phyloP scores from a whole-genome alignment of 2,329 filamentous ascomycete genomes.

The Chaetomiaceae sp. region DNA sequence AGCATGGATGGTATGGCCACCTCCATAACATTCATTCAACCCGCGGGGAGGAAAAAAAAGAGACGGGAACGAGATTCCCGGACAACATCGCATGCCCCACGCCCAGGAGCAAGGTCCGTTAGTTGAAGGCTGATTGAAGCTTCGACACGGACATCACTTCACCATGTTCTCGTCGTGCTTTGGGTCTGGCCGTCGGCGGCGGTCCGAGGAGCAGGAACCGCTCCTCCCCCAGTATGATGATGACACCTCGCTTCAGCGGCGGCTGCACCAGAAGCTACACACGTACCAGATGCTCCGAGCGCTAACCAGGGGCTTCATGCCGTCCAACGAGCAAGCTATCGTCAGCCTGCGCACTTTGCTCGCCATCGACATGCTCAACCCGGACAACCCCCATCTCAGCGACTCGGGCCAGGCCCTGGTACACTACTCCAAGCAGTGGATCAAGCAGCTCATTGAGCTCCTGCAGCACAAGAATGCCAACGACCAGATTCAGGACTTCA shows the following conservation, averaged over 20 bases:
- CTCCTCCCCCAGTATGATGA: conserved; percentile 79
- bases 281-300: conserved; percentile 88
- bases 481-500: conserved; percentile 86
- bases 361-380: conserved; percentile 72
- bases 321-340: conserved; percentile 79
- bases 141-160: neutral
- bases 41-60: no score
- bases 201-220: conserved; percentile 64
- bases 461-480: conserved; percentile 74
- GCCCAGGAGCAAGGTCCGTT: no score
- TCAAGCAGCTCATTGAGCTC: conserved; percentile 77
- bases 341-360: conserved; percentile 75
- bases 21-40: no score
- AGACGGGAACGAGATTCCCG: no score
- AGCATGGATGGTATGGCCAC: no score
- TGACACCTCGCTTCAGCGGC: conserved; percentile 71
- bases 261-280: conserved; percentile 84
- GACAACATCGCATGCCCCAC: no score
- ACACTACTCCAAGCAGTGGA: conserved; percentile 66
- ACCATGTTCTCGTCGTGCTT: conserved; percentile 50
- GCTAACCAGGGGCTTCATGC: conserved; percentile 80
- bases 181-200: conserved; percentile 46
- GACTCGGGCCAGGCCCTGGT: conserved; percentile 70
- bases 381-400: conserved; percentile 69
- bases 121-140: no score